phyloP scores from a whole-genome alignment of 768 basidiomycete species.

The Coprinellus aureogranulatus region DNA sequence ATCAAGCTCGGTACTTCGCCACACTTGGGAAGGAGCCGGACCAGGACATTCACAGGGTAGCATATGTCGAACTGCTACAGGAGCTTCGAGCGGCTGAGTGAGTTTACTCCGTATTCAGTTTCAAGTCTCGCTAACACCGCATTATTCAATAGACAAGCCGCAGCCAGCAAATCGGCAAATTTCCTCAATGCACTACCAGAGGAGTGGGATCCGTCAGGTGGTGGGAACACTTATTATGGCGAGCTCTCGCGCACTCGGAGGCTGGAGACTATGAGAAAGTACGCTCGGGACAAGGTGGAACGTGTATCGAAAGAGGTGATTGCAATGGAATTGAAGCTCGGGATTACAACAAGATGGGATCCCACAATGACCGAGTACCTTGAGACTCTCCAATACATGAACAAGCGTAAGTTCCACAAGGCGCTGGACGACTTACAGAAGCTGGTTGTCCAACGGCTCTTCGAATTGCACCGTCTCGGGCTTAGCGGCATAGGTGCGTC shows the following conservation, averaged over 20 bases:
- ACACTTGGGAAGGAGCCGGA: not conserved
- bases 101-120: not conserved
- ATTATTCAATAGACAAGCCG: not conserved
- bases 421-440: slow-evolving; percentile 19
- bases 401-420: slow-evolving; percentile 11
- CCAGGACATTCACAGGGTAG: not conserved
- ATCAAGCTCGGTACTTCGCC: not conserved
- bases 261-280: not conserved
- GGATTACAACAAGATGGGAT: slow-evolving; percentile 7
- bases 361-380: slow-evolving; percentile 9
- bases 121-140: not conserved
- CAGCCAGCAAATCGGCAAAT: not conserved
- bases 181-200: not conserved
- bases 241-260: not conserved
- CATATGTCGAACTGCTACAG: not conserved
- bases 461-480: slow-evolving; percentile 22
- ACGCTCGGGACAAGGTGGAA: not conserved
- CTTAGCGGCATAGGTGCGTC: slow-evolving; percentile 24
- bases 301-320: not conserved
- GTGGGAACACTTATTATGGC: not conserved
- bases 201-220: not conserved
- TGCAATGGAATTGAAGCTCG: not conserved
- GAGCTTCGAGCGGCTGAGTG: not conserved
- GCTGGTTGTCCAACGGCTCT: slow-evolving; percentile 18
- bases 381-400: slow-evolving; percentile 8